Conservation (phyloP, 805 yeast species). For the Hemisphaericaspora nanyangensis region DNA sequence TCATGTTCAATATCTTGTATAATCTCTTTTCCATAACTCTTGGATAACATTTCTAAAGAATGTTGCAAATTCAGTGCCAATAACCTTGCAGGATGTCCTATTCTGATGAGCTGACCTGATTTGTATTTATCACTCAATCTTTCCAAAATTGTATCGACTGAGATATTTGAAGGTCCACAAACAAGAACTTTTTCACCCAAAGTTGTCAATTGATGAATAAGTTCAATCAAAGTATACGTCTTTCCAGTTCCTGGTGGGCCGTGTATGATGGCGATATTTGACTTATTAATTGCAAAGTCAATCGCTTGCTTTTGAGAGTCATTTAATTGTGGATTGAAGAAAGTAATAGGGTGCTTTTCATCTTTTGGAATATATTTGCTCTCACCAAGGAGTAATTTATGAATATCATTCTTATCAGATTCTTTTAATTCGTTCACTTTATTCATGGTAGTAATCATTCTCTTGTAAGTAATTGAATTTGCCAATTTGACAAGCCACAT, state of each 20-base stretch:
- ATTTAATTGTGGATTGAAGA: conserved; percentile 49
- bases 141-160: conserved; percentile 89
- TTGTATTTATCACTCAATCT: conserved; percentile 42
- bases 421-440: conserved; percentile 51
- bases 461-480: conserved; percentile 67
- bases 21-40: conserved; percentile 50
- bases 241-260: conserved; percentile 86
- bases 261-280: conserved; percentile 62
- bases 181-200: conserved; percentile 58
- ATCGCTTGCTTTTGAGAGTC: conserved; percentile 74
- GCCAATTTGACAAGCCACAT: conserved; percentile 67
- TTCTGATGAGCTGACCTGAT: conserved; percentile 55
- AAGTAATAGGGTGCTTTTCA: conserved; percentile 15
- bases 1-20: conserved; percentile 67
- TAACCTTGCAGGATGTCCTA: conserved; percentile 93
- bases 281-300: conserved; percentile 50
- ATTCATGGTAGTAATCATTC: conserved; percentile 76
- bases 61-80: conserved; percentile 59
- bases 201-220: conserved; percentile 65
- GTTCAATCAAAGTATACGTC: conserved; percentile 80
- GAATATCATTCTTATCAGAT: conserved; percentile 24
- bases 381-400: conserved; percentile 48
- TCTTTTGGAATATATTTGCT: conserved; percentile 25
- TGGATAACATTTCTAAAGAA: conserved; percentile 71
- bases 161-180: conserved; percentile 91